Conservation (phyloP, 1,139 yeast species). For the Chernovozyma sophiae-reginae region DNA sequence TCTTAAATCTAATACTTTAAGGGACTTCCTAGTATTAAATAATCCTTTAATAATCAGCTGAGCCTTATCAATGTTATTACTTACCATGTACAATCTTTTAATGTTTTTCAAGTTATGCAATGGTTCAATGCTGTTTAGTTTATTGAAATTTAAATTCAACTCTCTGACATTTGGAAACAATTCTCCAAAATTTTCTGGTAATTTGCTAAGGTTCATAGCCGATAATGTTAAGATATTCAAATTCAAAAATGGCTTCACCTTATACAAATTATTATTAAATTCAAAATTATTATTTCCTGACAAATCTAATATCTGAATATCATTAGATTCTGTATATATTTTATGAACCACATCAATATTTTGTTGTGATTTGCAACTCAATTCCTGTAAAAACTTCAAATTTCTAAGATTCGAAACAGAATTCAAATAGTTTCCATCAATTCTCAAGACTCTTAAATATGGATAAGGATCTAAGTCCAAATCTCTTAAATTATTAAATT, state of each 20-base stretch:
- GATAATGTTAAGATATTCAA: slow-evolving; percentile 38
- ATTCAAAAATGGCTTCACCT: slow-evolving; percentile 26
- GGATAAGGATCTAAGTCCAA: slow-evolving; percentile 35
- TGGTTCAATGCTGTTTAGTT: slow-evolving; percentile 25
- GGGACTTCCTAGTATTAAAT: slow-evolving; percentile 24
- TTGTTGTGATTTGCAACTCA: slow-evolving; percentile 39
- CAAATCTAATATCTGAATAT: slow-evolving; percentile 29
- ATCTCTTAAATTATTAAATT: slow-evolving; percentile 31
- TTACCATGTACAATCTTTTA: slow-evolving; percentile 39
- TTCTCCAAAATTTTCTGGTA: slow-evolving; percentile 34
- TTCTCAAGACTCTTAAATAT: slow-evolving; percentile 38
- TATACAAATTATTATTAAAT: not conserved
- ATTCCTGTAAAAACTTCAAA: slow-evolving; percentile 35
- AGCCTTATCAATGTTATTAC: slow-evolving; percentile 39
- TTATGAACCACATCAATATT: slow-evolving; percentile 16
- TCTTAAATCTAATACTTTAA: slow-evolving; percentile 45
- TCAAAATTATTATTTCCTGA: slow-evolving; percentile 29
- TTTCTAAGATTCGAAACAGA: slow-evolving; percentile 22
- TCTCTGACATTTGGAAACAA: slow-evolving; percentile 46
- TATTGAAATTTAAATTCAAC: slow-evolving; percentile 50
- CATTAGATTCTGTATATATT: slow-evolving; percentile 16
- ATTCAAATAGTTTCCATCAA: slow-evolving; percentile 37
- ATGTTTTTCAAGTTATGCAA: slow-evolving; percentile 30
- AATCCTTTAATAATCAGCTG: slow-evolving; percentile 32
- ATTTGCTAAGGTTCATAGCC: slow-evolving; percentile 36